Evolutionary conservation across 805 yeast species (phyloP).

Genomic region (Candida xiaguanensis): DNA sequence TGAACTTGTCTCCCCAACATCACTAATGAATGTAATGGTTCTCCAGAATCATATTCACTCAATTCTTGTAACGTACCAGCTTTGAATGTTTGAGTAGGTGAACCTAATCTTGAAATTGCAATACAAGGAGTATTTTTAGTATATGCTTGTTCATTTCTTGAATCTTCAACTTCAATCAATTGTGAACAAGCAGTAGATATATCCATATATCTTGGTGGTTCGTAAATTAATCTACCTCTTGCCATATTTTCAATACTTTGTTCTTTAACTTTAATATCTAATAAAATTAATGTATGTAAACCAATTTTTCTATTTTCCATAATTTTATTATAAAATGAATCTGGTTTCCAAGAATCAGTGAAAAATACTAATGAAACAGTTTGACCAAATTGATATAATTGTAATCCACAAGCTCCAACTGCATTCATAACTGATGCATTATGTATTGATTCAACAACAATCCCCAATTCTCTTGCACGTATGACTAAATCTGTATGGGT

Average conservation of each 20-base stretch:
- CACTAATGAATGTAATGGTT: slow-evolving; percentile 87
- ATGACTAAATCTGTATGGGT: slow-evolving; percentile 93
- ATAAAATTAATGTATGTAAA: slow-evolving; percentile 79
- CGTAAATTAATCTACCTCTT: slow-evolving; percentile 85
- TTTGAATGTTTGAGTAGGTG: slow-evolving; percentile 76
- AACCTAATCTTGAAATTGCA: slow-evolving; percentile 87
- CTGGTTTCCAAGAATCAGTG: slow-evolving; percentile 95
- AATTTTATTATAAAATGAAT: slow-evolving; percentile 85
- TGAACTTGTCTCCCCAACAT: slow-evolving; percentile 92
- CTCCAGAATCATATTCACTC: slow-evolving; percentile 84
- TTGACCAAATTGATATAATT: slow-evolving; percentile 92
- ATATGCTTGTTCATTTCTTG: slow-evolving; percentile 72
- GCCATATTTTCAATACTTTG: slow-evolving; percentile 94
- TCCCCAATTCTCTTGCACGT: slow-evolving; percentile 82
- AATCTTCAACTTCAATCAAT: slow-evolving; percentile 81
- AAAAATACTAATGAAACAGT: slow-evolving; percentile 95
- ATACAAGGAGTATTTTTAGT: slow-evolving; percentile 88
- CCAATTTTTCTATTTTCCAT: slow-evolving; percentile 89
- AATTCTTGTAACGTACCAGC: slow-evolving; percentile 81
- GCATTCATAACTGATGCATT: slow-evolving; percentile 98
- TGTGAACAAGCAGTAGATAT: slow-evolving; percentile 88
- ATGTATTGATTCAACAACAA: slow-evolving; percentile 79
- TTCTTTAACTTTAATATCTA: slow-evolving; percentile 95
- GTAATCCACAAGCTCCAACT: slow-evolving; percentile 96
- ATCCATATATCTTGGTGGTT: slow-evolving; percentile 96